phyloP scores from a whole-genome alignment of 805 yeast species.

The Candida argentea region DNA sequence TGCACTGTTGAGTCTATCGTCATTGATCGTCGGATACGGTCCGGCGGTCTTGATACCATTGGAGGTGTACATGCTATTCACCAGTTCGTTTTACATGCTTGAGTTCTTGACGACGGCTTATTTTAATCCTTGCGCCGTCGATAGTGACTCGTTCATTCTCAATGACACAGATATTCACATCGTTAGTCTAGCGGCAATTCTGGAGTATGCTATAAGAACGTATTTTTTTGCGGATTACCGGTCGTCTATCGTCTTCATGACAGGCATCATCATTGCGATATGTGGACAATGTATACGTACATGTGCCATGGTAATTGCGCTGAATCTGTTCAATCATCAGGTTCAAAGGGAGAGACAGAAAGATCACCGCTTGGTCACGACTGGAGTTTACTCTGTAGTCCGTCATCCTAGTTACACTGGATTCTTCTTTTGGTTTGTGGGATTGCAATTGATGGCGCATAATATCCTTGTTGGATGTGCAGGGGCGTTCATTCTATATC shows the following conservation, averaged over 20 bases:
- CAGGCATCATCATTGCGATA: conserved; percentile 41
- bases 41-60: conserved; percentile 2
- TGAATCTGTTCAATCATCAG: conserved; percentile 75
- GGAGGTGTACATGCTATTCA: conserved; percentile 3
- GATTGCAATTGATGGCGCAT: conserved; percentile 61
- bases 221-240: conserved; percentile 2
- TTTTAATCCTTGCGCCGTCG: conserved; percentile 57
- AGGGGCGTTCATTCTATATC: conserved; percentile 51
- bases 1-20: conserved; percentile 11
- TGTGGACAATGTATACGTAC: conserved; percentile 65
- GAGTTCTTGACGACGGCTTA: conserved; percentile 77
- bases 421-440: conserved; percentile 88
- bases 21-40: no score
- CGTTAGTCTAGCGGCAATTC: conserved; percentile 7
- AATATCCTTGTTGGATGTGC: conserved; percentile 51
- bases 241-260: conserved; percentile 7
- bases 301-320: conserved; percentile 80
- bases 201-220: conserved; percentile 6
- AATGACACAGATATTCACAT: conserved; percentile 13
- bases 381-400: conserved; percentile 55
- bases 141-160: conserved; percentile 40
- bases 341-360: conserved; percentile 43
- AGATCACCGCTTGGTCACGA: conserved; percentile 60
- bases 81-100: conserved; percentile 59
- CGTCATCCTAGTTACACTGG: conserved; percentile 93